Base-by-base conservation (phyloP, 768 basidiomycete genomes). In the Boletus sp. region DNA sequence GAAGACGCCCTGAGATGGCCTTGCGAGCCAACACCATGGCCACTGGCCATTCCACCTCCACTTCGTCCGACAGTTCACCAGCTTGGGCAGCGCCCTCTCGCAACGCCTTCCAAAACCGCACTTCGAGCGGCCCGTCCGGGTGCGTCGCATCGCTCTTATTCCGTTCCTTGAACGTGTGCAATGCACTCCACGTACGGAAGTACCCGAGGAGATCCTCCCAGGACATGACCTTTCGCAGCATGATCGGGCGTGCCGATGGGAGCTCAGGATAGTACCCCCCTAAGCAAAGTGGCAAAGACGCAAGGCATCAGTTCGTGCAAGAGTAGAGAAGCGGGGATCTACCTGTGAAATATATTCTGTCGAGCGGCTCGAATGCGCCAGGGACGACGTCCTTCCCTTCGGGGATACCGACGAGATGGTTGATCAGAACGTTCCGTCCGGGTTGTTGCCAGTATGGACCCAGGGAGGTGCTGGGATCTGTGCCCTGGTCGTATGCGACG, bases 151-250 rank as follows among this genome's bases (percentile, higher is more conserved):
- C 88, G 32, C 81, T 77, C 0, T 89, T 87, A 65, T 84, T 78
- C 11, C 64, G 65, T 59, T 88, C 85, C 58, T 84, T 81, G 68
- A 81, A 92, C 12, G 81, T 83, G 57, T 88, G 83, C 48, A 90
- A 71, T 2, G 89, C 74, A 62, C 87, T 90, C 76, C 81, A 87
- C 0, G 90, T 90, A 47, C 82, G 76, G 18, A 93, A 74, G 66
- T 92, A 93, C 2, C 76, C 80, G 6, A 88, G 76, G 0, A 93
- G 71, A 54, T 83, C 83, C 12, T 79, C 76, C 88, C 87, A 89
- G 0, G 81, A 79, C 78, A 87, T 82, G 39, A 67, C 73, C 62
- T 82, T 83, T 20, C 71, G 76, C 73, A 93, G 73, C 56, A 88
- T 75, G 49, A 85, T 75, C 56, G 70, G 37, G 55, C 62, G 68